Base-by-base conservation (phyloP, 75 land plant species). In the Cryptomeria japonica region DNA sequence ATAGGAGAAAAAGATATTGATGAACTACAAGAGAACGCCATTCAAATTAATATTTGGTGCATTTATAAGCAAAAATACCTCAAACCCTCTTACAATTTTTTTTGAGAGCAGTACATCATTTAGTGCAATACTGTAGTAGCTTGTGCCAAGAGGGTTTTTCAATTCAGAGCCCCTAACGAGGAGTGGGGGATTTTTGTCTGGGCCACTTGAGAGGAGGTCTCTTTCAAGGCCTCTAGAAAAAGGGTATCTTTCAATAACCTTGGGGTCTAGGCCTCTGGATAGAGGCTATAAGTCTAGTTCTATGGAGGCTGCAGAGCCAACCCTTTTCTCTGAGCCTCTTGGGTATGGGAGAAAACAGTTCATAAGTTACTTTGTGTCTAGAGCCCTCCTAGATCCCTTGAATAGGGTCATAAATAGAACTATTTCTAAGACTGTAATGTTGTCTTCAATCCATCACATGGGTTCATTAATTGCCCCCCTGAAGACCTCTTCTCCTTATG, bases 21-120 rank as follows among this genome's bases (percentile, higher is more conserved):
- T 76, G 86, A 44, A n/a, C 14, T 56, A 39, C 8, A 83, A 36
- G 88, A 92, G 91, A 88, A 93, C 97, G 25, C 92, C 97, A 11
- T 98, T 98, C 93, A 90, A 92, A 73, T 86, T 96, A 7, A 98
- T 98, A 44, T 98, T 98, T n/a, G 99, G 99, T 31, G 99, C 99
- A 15, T 94, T 98, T 34, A 93, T 98, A 42, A 93, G 97, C 86
- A 98, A 98, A 84, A 98, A 98, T 88, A 91, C 96, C 0, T 90
- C 93, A 2, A 96, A 97, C 25, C 96, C 97, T 7, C 97, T 96
- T 25, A 93, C 99, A 0, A 94, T 99, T 0, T 92, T 96, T 15
- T 98, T 98, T 80, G 99, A 98, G 87, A 91, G 99, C 91, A 95
- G 99, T 8, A 87, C 88, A 2, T 96, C 95, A 12, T 98, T 98